A percentile compares a stretch with the other conserved stretches of the same genome.
Evolutionary conservation across 139 green algal genomes (phyloP).

Genomic region (Astrephomene gubernaculifera): DNA sequence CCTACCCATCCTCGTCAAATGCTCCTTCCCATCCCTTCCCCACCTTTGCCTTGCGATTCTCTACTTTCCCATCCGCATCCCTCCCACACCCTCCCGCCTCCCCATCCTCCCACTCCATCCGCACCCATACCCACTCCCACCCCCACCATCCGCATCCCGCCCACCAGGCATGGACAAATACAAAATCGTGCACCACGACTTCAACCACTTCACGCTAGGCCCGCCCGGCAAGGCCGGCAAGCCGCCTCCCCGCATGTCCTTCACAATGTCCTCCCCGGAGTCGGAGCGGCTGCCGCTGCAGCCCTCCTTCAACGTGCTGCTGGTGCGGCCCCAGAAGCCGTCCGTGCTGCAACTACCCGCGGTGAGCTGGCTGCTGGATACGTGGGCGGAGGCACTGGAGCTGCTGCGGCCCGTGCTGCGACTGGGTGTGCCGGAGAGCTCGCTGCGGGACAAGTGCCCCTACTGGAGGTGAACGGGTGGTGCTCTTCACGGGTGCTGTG

Average conservation of each 20-base stretch:
- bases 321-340: constrained; percentile 50
- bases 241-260: not conserved
- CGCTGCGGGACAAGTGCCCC: constrained; percentile 50
- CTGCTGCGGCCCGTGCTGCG: constrained; percentile 49
- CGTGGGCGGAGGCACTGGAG: constrained; percentile 51
- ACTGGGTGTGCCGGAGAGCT: constrained; percentile 58
- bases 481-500: too few relatives aligned
- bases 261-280: constrained; percentile 16
- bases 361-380: constrained; percentile 36
- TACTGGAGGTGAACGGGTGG: constrained; percentile 11
- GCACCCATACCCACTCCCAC: not conserved
- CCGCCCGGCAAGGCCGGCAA: not conserved
- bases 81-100: not conserved
- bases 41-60: not conserved
- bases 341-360: constrained; percentile 33
- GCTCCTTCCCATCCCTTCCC: not conserved
- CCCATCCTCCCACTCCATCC: not conserved
- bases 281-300: constrained; percentile 39
- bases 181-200: constrained; percentile 28
- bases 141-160: not conserved
- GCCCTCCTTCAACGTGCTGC: constrained; percentile 60
- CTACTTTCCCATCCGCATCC: not conserved
- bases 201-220: constrained; percentile 18
- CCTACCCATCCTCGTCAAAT: too few relatives aligned
- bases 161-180: constrained; percentile 35